These are phyloP conservation scores for Camellia oleifera DNA, from an alignment of 179 eudicot species.

Conservation along the genomic window DNA sequence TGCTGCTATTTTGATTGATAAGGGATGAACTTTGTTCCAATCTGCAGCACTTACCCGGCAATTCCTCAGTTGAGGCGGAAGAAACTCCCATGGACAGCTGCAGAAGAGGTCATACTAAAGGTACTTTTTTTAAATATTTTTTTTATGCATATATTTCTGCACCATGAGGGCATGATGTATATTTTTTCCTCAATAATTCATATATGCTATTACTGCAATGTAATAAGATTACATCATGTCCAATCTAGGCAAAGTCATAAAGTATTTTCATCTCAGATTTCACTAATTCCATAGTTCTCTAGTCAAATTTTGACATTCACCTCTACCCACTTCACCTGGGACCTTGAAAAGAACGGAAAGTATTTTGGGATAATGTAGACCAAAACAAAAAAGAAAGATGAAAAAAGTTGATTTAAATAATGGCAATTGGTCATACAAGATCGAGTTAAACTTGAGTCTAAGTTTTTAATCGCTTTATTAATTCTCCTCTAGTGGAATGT, in stretches of 20 bases:
- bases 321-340: background rate
- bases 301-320: background rate
- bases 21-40: background rate
- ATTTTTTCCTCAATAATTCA: background rate
- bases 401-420: too few relatives aligned
- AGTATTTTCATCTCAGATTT: background rate
- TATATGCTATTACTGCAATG: background rate
- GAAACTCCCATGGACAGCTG: conserved; percentile 45
- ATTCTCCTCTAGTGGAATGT: too few relatives aligned
- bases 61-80: conserved; percentile 37
- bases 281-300: background rate
- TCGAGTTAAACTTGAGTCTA: too few relatives aligned
- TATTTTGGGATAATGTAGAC: too few relatives aligned
- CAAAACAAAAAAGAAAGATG: too few relatives aligned
- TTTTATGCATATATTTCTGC: background rate
- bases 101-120: conserved; percentile 52
- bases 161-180: background rate
- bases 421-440: too few relatives aligned
- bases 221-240: background rate
- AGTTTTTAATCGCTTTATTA: too few relatives aligned
- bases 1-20: background rate
- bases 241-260: too few relatives aligned
- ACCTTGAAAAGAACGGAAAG: too few relatives aligned
- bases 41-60: conserved; percentile 38
- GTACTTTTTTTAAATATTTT: conserved; percentile 17